A percentile compares a stretch with the other conserved stretches of the same genome.
Evolutionary conservation across 805 yeast species (phyloP).

Genomic region (Kazachstania psychrophila): DNA sequence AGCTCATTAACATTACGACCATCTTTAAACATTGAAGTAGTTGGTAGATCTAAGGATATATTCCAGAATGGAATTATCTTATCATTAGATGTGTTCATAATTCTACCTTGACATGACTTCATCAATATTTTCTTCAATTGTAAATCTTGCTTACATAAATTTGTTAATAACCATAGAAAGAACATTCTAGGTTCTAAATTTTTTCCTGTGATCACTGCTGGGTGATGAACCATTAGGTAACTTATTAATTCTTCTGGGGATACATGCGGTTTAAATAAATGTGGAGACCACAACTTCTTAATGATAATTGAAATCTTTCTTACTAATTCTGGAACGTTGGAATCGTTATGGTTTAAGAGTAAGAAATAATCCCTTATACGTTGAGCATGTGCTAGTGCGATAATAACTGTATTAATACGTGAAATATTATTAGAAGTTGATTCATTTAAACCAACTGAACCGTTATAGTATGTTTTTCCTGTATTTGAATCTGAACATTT

Average conservation of each 20-base stretch:
- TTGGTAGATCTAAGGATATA: conserved; percentile 52
- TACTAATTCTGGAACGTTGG: conserved; percentile 30
- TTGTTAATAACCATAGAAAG: conserved; percentile 51
- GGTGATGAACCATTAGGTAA: conserved; percentile 36
- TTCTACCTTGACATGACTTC: conserved; percentile 44
- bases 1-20: conserved; percentile 37
- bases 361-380: conserved; percentile 42
- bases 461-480: conserved; percentile 43
- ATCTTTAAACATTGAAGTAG: conserved; percentile 45
- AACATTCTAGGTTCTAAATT: conserved; percentile 45
- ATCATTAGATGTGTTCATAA: conserved; percentile 24
- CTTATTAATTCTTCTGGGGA: conserved; percentile 61
- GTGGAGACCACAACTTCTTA: conserved; percentile 56
- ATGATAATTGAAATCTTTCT: conserved; percentile 38
- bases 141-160: conserved; percentile 28
- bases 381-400: conserved; percentile 44
- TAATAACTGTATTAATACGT: conserved; percentile 50
- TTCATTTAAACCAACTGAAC: conserved; percentile 58
- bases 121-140: conserved; percentile 25
- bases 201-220: conserved; percentile 30
- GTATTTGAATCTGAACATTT: conserved; percentile 35
- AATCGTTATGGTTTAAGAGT: conserved; percentile 12
- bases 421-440: conserved; percentile 35
- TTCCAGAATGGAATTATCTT: conserved; percentile 17
- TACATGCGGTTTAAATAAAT: conserved; percentile 44